Percentiles rank a stretch among this genome's conserved stretches.
Evolutionary conservation across 73 alveolate species (phyloP).

Genomic region (Urostyla sp.): DNA sequence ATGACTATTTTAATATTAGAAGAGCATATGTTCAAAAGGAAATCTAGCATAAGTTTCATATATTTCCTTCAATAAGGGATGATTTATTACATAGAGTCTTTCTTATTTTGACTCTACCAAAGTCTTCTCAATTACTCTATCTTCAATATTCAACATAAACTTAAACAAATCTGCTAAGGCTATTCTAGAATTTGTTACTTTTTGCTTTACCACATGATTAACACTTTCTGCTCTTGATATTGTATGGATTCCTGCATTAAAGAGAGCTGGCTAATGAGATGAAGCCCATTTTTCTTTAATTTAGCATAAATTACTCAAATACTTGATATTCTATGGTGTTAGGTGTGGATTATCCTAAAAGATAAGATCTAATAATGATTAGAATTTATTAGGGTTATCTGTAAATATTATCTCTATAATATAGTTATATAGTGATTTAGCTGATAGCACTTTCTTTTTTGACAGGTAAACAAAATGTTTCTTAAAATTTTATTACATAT

Average conservation of each 20-base stretch:
- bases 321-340: constrained; percentile 17
- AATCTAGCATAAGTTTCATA: constrained; percentile 28
- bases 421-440: constrained; percentile 48
- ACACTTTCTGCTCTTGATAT: constrained; percentile 63
- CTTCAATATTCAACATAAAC: constrained; percentile 48
- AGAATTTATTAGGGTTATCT: constrained; percentile 43
- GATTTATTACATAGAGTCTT: constrained; percentile 11
- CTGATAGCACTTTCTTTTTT: constrained; percentile 37
- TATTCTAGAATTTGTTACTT: constrained; percentile 37
- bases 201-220: constrained; percentile 45
- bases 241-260: constrained; percentile 54
- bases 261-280: constrained; percentile 53
- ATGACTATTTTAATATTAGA: constrained; percentile 34
- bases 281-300: constrained; percentile 74
- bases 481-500: constrained; percentile 50
- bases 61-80: constrained; percentile 56
- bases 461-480: constrained; percentile 58
- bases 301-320: constrained; percentile 33
- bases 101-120: constrained; percentile 15
- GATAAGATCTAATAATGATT: constrained; percentile 56
- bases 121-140: constrained; percentile 34
- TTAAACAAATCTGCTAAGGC: constrained; percentile 44
- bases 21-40: constrained; percentile 57
- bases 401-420: constrained; percentile 49
- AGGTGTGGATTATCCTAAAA: constrained; percentile 50